Evolutionary conservation across 78 protist genomes (phyloP).

Genomic region (Speleostelium caveatum): DNA sequence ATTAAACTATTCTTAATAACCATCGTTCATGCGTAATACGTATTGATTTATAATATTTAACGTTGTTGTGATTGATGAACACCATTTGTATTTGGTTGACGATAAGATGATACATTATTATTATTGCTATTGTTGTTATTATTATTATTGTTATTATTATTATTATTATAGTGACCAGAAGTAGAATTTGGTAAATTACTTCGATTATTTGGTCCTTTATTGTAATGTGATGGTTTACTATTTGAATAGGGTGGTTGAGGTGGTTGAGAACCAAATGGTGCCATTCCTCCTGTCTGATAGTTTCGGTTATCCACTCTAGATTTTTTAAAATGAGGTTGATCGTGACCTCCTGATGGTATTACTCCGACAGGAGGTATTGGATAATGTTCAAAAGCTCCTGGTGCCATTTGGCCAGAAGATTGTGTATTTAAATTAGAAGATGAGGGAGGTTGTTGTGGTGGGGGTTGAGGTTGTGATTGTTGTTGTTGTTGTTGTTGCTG

Average conservation of each 20-base stretch:
- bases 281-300: too few species aligned
- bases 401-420: not conserved
- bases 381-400: too few species aligned
- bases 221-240: not conserved
- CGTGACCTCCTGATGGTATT: not conserved
- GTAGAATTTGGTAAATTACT: not conserved
- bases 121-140: not conserved
- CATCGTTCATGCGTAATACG: too few species aligned
- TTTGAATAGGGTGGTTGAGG: not conserved
- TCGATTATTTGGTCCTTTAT: not conserved
- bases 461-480: slow-evolving; percentile 14
- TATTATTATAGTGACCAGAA: not conserved
- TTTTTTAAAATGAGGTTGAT: not conserved
- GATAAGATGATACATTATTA: not conserved
- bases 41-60: too few species aligned
- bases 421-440: not conserved
- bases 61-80: too few species aligned
- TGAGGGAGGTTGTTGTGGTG: slow-evolving; percentile 4
- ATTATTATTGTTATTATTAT: too few species aligned
- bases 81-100: not conserved
- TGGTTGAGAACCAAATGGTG: slow-evolving; percentile 15
- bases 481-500: slow-evolving; percentile 44
- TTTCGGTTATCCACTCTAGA: not conserved
- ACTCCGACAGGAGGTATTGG: too few species aligned
- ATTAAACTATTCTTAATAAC: too few species aligned